Evolutionary conservation across 441 rosid genomes (phyloP).

Genomic region (Bocquillonia castaneifolia): DNA sequence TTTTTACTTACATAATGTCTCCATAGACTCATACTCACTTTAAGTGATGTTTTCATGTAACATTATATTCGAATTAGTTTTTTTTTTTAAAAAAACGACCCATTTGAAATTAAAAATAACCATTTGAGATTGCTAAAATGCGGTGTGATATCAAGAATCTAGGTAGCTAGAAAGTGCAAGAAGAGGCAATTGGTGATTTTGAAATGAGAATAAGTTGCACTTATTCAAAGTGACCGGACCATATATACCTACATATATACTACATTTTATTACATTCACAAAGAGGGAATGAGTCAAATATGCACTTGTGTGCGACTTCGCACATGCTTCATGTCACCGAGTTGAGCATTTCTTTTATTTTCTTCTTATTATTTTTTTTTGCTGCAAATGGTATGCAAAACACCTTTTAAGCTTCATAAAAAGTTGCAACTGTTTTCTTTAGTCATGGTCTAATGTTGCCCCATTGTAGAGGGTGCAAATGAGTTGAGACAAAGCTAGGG

Average conservation of each 20-base stretch:
- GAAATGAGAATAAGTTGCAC: not conserved
- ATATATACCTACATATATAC: not conserved
- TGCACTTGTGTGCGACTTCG: not conserved
- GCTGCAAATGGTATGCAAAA: not conserved
- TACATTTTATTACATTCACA: no score
- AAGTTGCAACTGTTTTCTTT: slow-evolving; percentile 9
- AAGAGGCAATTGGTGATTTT: not conserved
- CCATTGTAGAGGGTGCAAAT: no score
- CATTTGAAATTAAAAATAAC: no score
- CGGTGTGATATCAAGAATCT: no score
- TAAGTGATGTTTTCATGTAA: no score
- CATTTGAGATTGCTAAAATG: no score
- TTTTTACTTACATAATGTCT: no score
- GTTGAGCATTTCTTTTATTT: not conserved
- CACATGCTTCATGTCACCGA: not conserved
- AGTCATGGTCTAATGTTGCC: not conserved
- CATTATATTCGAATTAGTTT: no score
- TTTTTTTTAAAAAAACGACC: no score
- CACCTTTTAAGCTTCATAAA: slow-evolving; percentile 10
- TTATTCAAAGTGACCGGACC: not conserved
- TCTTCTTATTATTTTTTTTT: not conserved
- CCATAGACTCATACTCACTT: no score
- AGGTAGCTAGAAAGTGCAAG: no score
- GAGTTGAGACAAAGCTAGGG: no score
- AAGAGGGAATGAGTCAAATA: not conserved